Evolutionary conservation across 83 land plant species (phyloP), one percentile per base, ranked within the genome.

Genomic region (Thuja plicata): DNA sequence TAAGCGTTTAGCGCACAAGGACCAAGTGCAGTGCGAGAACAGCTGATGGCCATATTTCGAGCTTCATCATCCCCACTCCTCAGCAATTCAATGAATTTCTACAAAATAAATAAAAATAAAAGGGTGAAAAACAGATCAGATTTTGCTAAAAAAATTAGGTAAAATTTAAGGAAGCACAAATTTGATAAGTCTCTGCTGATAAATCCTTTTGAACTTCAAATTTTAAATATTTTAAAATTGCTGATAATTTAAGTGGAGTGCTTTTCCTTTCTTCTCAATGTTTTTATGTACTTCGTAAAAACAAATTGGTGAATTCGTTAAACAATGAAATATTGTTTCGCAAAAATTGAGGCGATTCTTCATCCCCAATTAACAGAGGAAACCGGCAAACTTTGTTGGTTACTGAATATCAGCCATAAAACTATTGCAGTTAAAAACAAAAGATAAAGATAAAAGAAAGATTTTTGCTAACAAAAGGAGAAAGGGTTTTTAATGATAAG

Each of bases 1-100:
- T 98, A 98, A 2, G 99, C 99, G 93, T 96, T 93, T 62, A 98
- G 95, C 80, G 99, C 99, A 91, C 96, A 95, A 37, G 99, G 99
- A 35, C 99, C 97, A 8, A 98, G 96, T 48, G 91, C 89, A 12
- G 91, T 92, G 88, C 98, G 91, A 37, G 93, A 90, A 89, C 97
- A 96, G 48, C 93, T 82, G 83, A 98, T 94, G 5, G 99, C 99
- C n/a, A 91, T 88, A 40, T 93, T 92, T 12, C 94, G 95, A 89
- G 90, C 94, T 81, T 90, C 91, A 1, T 54, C 78, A n/a, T 93
- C 90, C 48, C 99, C 99, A 89, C 87, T 91, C 91, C 99, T 95
- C 90, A 98, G 90, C 71, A 98, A 91, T 91, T 98, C 99, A 55
- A 98, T 94, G 87, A 98, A 98, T 92, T 93, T 97, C 99, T 98